Base-by-base conservation (phyloP, 2,329 filamentous ascomycete genomes). In the Ilyonectria destructans region DNA sequence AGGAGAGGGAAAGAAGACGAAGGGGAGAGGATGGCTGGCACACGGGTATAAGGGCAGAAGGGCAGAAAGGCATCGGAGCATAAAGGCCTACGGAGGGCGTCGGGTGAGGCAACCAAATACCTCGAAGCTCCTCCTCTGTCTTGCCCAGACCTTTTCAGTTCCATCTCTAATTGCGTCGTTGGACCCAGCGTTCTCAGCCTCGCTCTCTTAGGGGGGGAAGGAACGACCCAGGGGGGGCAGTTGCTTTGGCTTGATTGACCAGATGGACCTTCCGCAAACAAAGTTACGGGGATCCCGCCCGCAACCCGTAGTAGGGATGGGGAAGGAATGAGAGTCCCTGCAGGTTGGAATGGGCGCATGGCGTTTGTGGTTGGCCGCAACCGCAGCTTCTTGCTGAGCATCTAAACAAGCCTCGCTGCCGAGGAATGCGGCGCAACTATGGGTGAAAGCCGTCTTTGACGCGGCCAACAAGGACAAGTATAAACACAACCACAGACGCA, bases 11-110 rank as follows among this genome's bases (percentile, higher is more conserved):
- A n/a, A 33, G 49, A 46, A 43, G 59, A 62, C 55, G 46, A 45
- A 31, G 43, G 48, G 46, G 23, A 51, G 29, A 57, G 29, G 43
- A 59, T 43, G 57, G 37, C 33, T 46, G 51, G 58, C 12, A 45
- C 23, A 37, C 26, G 52, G 51, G 13, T 19, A 49, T 49, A 37
- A 48, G 31, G 61, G 56, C 1, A 3, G 17, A 43, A 66, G 61
- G 54, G 62, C 23, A 23, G 21, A 15, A n/a, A 10, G 26, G 15
- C 21, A 26, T n/a, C 12, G 46, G 6, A 15, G 2, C 10, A 31
- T 17, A 19, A 9, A 33, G 29, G 15, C 8, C 8, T 5, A 62
- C 37, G 56, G 37, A 56, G 29, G 21, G 37, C 52, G 43, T 17
- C 17, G n/a, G 19, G 21, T 7, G 13, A 29, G n/a, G 48, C 33